Conservation (phyloP, 73 alveolate species). For the Paramecium pentaurelia region DNA sequence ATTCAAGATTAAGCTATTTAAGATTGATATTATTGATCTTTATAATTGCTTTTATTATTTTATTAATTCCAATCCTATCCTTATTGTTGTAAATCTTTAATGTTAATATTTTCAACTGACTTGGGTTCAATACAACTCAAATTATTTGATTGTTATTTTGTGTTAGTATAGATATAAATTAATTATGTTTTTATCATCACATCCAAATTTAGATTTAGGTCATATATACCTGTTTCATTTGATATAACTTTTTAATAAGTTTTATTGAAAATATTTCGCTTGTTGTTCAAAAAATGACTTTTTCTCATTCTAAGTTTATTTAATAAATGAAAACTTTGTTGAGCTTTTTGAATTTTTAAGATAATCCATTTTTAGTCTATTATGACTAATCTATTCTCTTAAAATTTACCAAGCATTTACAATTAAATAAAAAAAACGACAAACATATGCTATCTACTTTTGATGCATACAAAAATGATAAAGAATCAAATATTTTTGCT, state of each 20-base stretch:
- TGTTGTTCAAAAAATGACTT: not conserved
- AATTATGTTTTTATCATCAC: not conserved
- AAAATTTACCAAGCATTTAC: not conserved
- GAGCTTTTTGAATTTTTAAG: not conserved
- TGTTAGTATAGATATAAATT: not conserved
- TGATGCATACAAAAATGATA: not conserved
- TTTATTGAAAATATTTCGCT: not conserved
- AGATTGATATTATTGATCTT: not conserved
- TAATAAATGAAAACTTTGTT: not conserved
- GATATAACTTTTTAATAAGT: not conserved
- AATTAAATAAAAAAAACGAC: too few relatives aligned
- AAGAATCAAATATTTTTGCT: not conserved
- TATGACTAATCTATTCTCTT: slow-evolving; percentile 28
- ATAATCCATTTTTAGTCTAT: not conserved
- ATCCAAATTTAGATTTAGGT: not conserved
- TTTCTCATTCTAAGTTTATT: not conserved
- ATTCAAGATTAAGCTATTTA: not conserved
- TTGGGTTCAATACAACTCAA: not conserved
- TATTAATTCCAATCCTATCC: not conserved
- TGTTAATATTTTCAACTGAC: not conserved
- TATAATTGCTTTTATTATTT: not conserved
- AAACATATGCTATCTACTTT: not conserved
- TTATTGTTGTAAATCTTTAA: not conserved
- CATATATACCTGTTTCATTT: not conserved
- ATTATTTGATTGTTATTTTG: not conserved